Evolutionary conservation across 495 filamentous ascomycete species (phyloP), one percentile per base, ranked within the genome.

Genomic region (Sphaerosporella brunnea): DNA sequence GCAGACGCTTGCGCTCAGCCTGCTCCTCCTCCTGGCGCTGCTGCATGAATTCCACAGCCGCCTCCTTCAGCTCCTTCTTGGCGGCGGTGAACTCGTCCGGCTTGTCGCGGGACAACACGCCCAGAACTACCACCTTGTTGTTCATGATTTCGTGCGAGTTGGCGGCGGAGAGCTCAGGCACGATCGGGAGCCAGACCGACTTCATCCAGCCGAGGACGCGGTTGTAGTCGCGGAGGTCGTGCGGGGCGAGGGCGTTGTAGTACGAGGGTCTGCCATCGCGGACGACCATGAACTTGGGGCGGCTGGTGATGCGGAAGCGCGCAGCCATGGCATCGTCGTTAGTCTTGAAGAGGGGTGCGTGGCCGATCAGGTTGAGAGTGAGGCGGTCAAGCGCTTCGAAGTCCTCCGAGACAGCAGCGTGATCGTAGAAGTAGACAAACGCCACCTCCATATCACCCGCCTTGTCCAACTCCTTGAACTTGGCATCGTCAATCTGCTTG

Each of bases 41-140:
- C 62, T 95, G 90, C 79, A 96, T 93, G 83, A 90, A 97, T 56
- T 96, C 90, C 46, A 83, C 69, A 9, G 90, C 90, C 18, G 90
- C 90, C 50, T 83, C 86, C 71, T 93, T 96, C 64, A 97, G 78
- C 65, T 97, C 90, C 13, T 81, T 76, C 64, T 81, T 82, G 20
- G 82, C 77, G 38, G 70, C 69, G 46, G 72, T 65, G 66, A 90
- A 96, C 21, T 87, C 80, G 40, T 84, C 81, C 26, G 78, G 67
- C 36, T 84, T 74, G 9, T 83, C 79, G 13, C 87, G 74, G 58
- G 77, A 83, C 21, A 97, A 66, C 18, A 97, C 81, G 10, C 83
- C 92, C 13, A 97, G 74, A 0, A 97, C 90, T 23, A 96, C 90
- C 25, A 80, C 77, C 63, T 85, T 86, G 47, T 82, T 82, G 57